These are phyloP conservation scores for Tolypocladium cylindrosporum DNA, from an alignment of 2,329 filamentous ascomycete species.

Conservation along the genomic window DNA sequence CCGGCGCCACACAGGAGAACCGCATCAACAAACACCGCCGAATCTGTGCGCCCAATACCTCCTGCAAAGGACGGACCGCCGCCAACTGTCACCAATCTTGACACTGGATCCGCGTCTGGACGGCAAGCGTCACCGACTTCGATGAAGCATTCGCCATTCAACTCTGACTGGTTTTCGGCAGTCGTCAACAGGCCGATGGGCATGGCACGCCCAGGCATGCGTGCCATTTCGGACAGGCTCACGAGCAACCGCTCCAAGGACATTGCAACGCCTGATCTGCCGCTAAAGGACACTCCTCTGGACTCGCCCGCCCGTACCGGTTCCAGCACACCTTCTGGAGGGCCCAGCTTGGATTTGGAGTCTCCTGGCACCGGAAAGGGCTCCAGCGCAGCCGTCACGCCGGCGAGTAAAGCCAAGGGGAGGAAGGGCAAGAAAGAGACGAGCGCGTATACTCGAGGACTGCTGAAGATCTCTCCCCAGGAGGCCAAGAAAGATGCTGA, in stretches of 20 bases:
- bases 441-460: constrained; percentile 81
- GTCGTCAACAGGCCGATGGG: constrained; percentile 39
- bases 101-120: constrained; percentile 32
- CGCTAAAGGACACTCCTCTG: constrained; percentile 40
- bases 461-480: constrained; percentile 69
- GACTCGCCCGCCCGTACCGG: constrained; percentile 65
- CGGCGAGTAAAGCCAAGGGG: constrained; percentile 37
- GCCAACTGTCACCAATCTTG: constrained; percentile 52
- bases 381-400: constrained; percentile 36
- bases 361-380: constrained; percentile 56
- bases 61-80: constrained; percentile 43
- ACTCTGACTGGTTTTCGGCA: constrained; percentile 46
- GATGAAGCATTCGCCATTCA: constrained; percentile 30
- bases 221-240: constrained; percentile 75
- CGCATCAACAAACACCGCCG: constrained; percentile 48
- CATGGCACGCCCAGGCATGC: constrained; percentile 54
- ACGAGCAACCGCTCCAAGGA: constrained; percentile 44
- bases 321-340: constrained; percentile 58
- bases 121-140: constrained; percentile 33
- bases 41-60: constrained; percentile 40
- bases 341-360: constrained; percentile 68
- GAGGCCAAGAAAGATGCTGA: constrained; percentile 83
- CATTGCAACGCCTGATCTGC: constrained; percentile 37
- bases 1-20: constrained; percentile 44
- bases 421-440: constrained; percentile 89